A percentile compares a stretch with the other conserved stretches of the same genome.
Conservation (phyloP, 495 filamentous ascomycete species). For the Talaromyces adpressus region DNA sequence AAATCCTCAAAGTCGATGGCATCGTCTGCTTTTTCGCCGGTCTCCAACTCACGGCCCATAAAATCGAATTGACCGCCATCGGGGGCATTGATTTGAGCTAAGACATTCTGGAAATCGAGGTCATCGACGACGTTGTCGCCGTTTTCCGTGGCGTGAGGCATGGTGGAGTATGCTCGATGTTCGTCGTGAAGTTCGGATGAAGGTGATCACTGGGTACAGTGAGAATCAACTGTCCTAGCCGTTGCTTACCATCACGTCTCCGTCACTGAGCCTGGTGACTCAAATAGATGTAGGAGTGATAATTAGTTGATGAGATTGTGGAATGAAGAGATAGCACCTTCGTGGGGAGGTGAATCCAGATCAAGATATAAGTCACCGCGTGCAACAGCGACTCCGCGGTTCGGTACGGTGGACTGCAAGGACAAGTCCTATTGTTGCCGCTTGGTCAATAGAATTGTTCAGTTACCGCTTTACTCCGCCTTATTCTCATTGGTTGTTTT, state of each 20-base stretch:
- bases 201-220: background rate
- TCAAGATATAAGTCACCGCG: background rate
- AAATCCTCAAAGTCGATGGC: constrained; percentile 87
- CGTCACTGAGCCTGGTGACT: background rate
- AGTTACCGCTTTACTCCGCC: background rate
- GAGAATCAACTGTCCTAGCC: background rate
- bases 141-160: constrained; percentile 43
- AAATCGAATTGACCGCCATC: constrained; percentile 33
- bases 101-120: constrained; percentile 42
- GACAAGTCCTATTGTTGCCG: background rate
- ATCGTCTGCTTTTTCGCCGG: constrained; percentile 70
- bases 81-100: constrained; percentile 41
- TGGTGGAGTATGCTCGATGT: constrained; percentile 13
- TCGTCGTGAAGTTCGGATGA: background rate
- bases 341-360: background rate
- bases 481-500: background rate
- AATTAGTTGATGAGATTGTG: background rate
- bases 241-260: background rate
- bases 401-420: background rate
- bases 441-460: background rate
- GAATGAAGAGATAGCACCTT: background rate
- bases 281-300: background rate
- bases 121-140: constrained; percentile 29
- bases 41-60: constrained; percentile 44
- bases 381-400: background rate